Evolutionary conservation across 805 yeast species (phyloP), one percentile per base, ranked within the genome.

Genomic region (Tetrapisispora phaffii): DNA sequence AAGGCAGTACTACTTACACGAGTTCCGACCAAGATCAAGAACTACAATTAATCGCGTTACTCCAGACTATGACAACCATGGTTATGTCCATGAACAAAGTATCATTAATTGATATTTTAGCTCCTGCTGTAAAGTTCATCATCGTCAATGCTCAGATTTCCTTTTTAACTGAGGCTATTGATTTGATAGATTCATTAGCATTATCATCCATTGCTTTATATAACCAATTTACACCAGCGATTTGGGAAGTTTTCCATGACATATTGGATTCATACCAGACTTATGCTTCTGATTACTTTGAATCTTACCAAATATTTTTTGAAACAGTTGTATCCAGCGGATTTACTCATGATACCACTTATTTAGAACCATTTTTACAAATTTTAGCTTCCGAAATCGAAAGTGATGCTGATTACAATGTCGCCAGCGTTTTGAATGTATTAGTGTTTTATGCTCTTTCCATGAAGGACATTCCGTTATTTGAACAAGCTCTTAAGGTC

Each of bases 1-100:
- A 74, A 6, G 44, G 54, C 15, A 47, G 55, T n/a, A 44, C 51
- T 23, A 55, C 68, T 12, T 62, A 60, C 35, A 54, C 59, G 45
- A 60, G 58, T 13, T 72, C 68, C 10, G 74, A 68, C 34, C 71
- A 73, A 34, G 88, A 81, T 49, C 82, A 81, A 56, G 82, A 81
- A 46, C 71, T 75, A 55, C 85, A 85, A 44, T 85, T 81, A 0
- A 70, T 76, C 42, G 86, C 87, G 1, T 66, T 82, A 33, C 59
- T 84, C 45, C 79, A 79, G 55, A 83, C 89, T 6, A 76, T 85
- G 76, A 74, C 81, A 16, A 82, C 90, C 0, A 82, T 85, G 69
- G 70, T 81, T 7, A 68, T 80, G 51, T 76, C 86, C 1, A 82
- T 82, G 78, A 77, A 79, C 3, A 68, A 69, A 32, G 78, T 70